Base-by-base conservation (phyloP, 345 rosid species). In the Linum tenue region DNA sequence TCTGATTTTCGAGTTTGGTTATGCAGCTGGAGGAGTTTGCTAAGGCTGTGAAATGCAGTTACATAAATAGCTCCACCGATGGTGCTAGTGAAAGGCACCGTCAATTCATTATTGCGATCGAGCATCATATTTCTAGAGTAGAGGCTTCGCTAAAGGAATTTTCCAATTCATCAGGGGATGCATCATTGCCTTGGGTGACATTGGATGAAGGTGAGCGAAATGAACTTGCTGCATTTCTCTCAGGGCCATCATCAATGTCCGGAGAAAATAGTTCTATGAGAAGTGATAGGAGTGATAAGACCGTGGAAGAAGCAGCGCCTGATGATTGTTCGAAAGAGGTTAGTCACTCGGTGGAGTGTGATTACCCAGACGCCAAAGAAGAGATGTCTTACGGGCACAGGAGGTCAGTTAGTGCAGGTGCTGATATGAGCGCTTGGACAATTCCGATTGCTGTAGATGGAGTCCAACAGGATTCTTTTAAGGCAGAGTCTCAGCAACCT, bases 1-100 rank as follows among this genome's bases (percentile, higher is more conserved):
- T 22, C 37, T 60, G 10, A 37, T 4, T 48, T 15, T 58, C 8
- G 10, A 10, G 59, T 14, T 64, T 9, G 65, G 43, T 51, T 69
- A 22, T 85, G 82, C 82, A 91, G 96, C 78, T 91, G 70, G 98
- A 89, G 70, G 98, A 81, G 75, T 89, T 91, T 70, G 89, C 73
- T 55, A 67, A 77, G 77, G 98, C 98, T 44, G 95, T 82, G 2
- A 56, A 60, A 60, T 79, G 77, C 12, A 88, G 86, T 79, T 89
- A 89, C 36, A 59, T 60, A 12, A 69, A 77, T 53, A 72, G 69
- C 56, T 62, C 76, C 2, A 67, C 41, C 67, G 85, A 79, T 14
- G 96, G 87, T 48, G 74, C 94, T n/a, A 74, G 74, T 64, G 78
- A 79, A 39, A 83, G 96, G 70, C 98, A 89, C 69, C 84, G 61